Evolutionary conservation across 257 asterid genomes (phyloP).

Genomic region (Solanum sejunctum): DNA sequence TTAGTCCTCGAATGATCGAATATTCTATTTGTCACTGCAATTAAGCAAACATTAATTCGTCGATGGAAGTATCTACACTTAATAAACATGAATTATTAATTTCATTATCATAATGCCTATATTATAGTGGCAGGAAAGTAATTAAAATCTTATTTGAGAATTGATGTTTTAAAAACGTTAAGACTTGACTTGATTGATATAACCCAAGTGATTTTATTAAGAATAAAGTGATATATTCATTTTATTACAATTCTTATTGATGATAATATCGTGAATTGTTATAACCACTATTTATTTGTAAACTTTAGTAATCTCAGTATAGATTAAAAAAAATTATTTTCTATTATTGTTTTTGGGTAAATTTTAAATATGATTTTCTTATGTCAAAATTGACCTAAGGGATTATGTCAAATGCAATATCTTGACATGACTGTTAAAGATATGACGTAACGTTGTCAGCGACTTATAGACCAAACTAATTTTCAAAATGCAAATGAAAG

Average conservation of each 20-base stretch:
- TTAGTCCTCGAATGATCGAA: neutral
- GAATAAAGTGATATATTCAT: accelerated
- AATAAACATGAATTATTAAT: neutral
- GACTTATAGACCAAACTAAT: neutral
- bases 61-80: neutral
- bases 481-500: neutral
- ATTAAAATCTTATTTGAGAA: neutral
- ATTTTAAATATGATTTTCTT: neutral
- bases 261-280: neutral
- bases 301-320: neutral
- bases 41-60: neutral
- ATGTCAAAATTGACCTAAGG: neutral
- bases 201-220: neutral
- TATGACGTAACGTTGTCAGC: neutral
- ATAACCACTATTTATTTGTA: neutral
- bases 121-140: neutral
- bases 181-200: neutral
- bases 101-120: too few relatives aligned
- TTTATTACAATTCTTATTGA: neutral
- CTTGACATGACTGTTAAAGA: neutral
- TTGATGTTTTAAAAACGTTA: neutral
- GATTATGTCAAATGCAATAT: neutral
- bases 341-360: neutral
- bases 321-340: neutral
- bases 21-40: neutral